A percentile compares a stretch with the other conserved stretches of the same genome.
phyloP scores from a whole-genome alignment of 2,329 filamentous ascomycete genomes.

The Fusarium denticulatum region DNA sequence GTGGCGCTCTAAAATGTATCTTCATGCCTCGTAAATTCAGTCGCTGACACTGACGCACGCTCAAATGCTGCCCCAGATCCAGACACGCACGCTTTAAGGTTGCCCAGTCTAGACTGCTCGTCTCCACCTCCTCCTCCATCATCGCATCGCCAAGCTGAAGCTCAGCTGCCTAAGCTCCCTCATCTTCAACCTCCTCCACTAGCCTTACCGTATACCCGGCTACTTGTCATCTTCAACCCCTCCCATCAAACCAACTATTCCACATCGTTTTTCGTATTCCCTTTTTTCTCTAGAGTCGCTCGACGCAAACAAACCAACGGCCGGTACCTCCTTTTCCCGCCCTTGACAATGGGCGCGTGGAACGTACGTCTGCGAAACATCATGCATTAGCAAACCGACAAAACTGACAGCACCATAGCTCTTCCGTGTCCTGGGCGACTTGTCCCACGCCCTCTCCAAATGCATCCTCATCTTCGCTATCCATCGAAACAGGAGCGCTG shows the following conservation, averaged over 20 bases:
- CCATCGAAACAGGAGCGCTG: constrained; percentile 85
- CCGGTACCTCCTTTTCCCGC: constrained; percentile 15
- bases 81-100: constrained; percentile 13
- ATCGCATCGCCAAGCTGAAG: constrained; percentile 31
- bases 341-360: constrained; percentile 52
- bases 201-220: not conserved
- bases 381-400: not conserved
- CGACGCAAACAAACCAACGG: constrained; percentile 26
- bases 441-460: constrained; percentile 88
- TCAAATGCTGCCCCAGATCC: not conserved
- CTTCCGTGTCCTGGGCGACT: constrained; percentile 83
- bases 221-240: constrained; percentile 28
- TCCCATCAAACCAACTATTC: not conserved
- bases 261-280: not conserved
- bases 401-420: constrained; percentile 51
- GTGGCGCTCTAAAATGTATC: constrained; percentile 35
- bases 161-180: constrained; percentile 21
- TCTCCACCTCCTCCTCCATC: constrained; percentile 36
- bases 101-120: not conserved
- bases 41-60: constrained; percentile 43
- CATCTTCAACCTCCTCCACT: constrained; percentile 2
- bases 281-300: not conserved
- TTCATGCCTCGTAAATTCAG: not conserved
- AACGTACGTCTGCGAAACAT: constrained; percentile 47
- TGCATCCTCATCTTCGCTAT: constrained; percentile 91